These are phyloP conservation scores for Hydnomerulius pinastri DNA, from an alignment of 768 basidiomycete genomes.

Conservation along the genomic window DNA sequence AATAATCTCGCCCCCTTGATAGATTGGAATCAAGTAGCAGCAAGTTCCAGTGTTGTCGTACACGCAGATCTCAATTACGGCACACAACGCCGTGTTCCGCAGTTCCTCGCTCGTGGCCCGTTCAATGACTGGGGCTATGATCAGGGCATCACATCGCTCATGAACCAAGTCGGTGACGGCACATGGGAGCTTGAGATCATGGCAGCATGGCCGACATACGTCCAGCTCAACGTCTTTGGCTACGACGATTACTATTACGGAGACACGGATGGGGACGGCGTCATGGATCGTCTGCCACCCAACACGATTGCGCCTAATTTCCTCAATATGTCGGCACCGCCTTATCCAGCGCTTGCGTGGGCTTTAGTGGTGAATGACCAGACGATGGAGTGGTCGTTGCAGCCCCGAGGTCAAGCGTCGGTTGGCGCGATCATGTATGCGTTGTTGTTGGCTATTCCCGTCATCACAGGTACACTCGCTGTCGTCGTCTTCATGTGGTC, in stretches of 20 bases:
- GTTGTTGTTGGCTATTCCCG: conserved; percentile 75
- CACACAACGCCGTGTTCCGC: conserved; percentile 75
- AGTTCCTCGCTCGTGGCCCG: conserved; percentile 82
- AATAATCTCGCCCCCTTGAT: conserved; percentile 2
- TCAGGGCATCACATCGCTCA: conserved; percentile 69
- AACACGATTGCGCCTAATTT: conserved; percentile 85
- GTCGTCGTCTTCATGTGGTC: conserved; percentile 91
- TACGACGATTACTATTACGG: conserved; percentile 94
- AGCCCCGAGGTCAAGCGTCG: conserved; percentile 79
- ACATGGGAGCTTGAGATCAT: conserved; percentile 89
- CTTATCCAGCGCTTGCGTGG: conserved; percentile 88
- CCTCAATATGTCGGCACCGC: conserved; percentile 90
- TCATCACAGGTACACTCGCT: conserved; percentile 82
- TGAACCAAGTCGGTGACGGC: conserved; percentile 64
- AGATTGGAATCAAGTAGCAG: conserved; percentile 79
- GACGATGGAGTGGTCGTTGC: conserved; percentile 72
- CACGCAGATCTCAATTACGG: conserved; percentile 75
- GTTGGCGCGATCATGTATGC: conserved; percentile 89
- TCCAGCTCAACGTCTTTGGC: conserved; percentile 89
- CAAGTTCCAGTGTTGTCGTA: conserved; percentile 64
- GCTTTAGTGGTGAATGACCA: conserved; percentile 77
- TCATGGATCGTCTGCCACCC: conserved; percentile 89
- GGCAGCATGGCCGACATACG: conserved; percentile 85
- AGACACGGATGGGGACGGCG: conserved; percentile 82
- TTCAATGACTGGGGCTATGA: conserved; percentile 96